Evolutionary conservation across 2,329 filamentous ascomycete genomes (phyloP).

Genomic region (Trichophaea hybrida): DNA sequence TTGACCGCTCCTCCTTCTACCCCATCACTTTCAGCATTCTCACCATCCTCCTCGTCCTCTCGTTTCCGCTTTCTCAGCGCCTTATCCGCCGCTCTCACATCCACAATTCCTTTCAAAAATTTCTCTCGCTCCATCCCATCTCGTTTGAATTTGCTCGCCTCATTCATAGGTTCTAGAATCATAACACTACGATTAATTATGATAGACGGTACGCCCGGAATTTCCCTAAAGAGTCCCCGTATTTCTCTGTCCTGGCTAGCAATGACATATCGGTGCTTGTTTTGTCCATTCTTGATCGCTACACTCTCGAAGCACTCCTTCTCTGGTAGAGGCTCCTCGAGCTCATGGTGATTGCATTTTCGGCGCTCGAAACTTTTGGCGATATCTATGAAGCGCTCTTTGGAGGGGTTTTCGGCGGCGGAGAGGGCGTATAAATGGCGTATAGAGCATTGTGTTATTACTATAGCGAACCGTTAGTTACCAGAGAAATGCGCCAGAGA

Average conservation of each 20-base stretch:
- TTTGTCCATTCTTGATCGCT: slow-evolving; percentile 57
- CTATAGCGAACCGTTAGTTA: slow-evolving; percentile 31
- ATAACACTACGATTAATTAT: slow-evolving; percentile 70
- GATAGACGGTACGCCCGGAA: slow-evolving; percentile 59
- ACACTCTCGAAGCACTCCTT: slow-evolving; percentile 58
- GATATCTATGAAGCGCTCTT: slow-evolving; percentile 50
- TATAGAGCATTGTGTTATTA: slow-evolving; percentile 72
- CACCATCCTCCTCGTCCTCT: slow-evolving; percentile 30
- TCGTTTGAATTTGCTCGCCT: slow-evolving; percentile 46
- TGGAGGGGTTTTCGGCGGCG: slow-evolving; percentile 28
- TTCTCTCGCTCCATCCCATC: slow-evolving; percentile 59
- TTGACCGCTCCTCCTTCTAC: slow-evolving; percentile 23
- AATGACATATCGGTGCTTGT: slow-evolving; percentile 67
- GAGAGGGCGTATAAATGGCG: slow-evolving; percentile 58
- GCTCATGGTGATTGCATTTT: slow-evolving; percentile 63
- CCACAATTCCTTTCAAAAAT: slow-evolving; percentile 54
- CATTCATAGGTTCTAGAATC: slow-evolving; percentile 64
- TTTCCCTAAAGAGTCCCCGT: slow-evolving; percentile 47
- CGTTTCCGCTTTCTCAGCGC: slow-evolving; percentile 18
- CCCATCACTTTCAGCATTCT: slow-evolving; percentile 21
- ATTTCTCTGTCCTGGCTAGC: slow-evolving; percentile 57
- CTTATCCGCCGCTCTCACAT: slow-evolving; percentile 27
- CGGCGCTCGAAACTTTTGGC: slow-evolving; percentile 64
- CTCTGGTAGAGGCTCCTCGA: slow-evolving; percentile 54
- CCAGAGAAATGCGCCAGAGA: background rate